These are phyloP conservation scores for Apodospora peruviana DNA, from an alignment of 495 filamentous ascomycete genomes.

Conservation along the genomic window DNA sequence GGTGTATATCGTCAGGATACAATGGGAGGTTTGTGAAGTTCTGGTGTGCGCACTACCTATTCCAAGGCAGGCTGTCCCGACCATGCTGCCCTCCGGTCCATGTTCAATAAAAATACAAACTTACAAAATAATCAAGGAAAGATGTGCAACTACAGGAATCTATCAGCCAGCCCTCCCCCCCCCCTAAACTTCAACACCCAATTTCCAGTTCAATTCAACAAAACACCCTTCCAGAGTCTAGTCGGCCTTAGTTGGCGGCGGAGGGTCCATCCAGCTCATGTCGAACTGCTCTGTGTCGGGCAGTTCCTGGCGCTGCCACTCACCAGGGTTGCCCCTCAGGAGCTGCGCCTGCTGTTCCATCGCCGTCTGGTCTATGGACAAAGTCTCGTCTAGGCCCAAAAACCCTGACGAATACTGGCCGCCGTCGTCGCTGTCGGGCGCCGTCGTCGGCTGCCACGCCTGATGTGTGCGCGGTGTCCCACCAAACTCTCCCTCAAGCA, in stretches of 20 bases:
- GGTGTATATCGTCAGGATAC: too few relatives aligned
- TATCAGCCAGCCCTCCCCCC: not conserved
- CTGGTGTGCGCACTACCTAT: too few relatives aligned
- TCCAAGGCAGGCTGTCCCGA: too few relatives aligned
- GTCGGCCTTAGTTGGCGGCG: too few relatives aligned
- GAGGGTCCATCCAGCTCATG: constrained; percentile 18
- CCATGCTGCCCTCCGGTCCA: too few relatives aligned
- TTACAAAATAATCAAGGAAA: not conserved
- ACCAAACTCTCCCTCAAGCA: constrained; percentile 8
- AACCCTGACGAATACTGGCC: constrained; percentile 15
- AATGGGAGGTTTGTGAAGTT: too few relatives aligned
- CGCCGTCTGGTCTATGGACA: constrained; percentile 17
- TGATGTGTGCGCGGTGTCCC: constrained; percentile 6
- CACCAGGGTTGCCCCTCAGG: constrained; percentile 12
- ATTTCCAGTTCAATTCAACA: not conserved
- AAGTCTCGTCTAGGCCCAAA: constrained; percentile 18
- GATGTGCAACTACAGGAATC: not conserved
- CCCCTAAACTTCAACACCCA: not conserved
- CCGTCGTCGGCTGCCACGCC: constrained; percentile 11
- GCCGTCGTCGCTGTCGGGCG: constrained; percentile 9
- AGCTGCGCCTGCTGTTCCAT: constrained; percentile 17
- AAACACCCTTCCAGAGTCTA: not conserved
- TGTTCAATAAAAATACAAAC: too few relatives aligned
- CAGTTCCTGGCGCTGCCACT: constrained; percentile 29
- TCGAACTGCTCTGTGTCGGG: constrained; percentile 20